These are phyloP conservation scores for Suillus cothurnatus DNA, from an alignment of 768 basidiomycete genomes.

Conservation along the genomic window DNA sequence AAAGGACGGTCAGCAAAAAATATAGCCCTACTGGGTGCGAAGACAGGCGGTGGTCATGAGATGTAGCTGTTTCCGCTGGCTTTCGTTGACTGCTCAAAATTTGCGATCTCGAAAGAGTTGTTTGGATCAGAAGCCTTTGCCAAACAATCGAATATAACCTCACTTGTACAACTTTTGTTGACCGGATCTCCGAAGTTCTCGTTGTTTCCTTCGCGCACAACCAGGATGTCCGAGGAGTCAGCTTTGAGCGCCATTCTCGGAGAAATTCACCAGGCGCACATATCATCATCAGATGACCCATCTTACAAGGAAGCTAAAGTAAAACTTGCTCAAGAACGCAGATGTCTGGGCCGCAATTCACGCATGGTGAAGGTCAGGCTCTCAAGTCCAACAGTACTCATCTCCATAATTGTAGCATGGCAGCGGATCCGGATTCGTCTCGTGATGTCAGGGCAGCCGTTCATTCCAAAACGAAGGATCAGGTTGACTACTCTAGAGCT, in stretches of 20 bases:
- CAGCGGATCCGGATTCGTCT: background rate
- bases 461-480: background rate
- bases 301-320: background rate
- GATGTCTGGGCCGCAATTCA: background rate
- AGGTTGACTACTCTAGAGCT: background rate
- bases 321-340: background rate
- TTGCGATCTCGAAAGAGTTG: constrained; percentile 11
- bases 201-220: background rate
- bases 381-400: background rate
- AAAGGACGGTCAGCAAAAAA: background rate
- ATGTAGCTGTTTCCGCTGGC: background rate
- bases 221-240: background rate
- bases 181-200: no score
- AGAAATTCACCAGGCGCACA: background rate
- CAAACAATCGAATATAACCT: constrained; percentile 4
- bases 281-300: background rate
- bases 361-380: background rate
- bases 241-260: background rate
- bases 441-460: background rate
- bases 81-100: background rate
- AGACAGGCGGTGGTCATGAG: background rate
- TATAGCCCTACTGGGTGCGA: background rate
- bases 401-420: background rate
- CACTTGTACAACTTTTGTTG: background rate
- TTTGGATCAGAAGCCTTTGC: constrained; percentile 13